Evolutionary conservation across 1,139 yeast genomes (phyloP).

Genomic region (Spathaspora jeffriesii): DNA sequence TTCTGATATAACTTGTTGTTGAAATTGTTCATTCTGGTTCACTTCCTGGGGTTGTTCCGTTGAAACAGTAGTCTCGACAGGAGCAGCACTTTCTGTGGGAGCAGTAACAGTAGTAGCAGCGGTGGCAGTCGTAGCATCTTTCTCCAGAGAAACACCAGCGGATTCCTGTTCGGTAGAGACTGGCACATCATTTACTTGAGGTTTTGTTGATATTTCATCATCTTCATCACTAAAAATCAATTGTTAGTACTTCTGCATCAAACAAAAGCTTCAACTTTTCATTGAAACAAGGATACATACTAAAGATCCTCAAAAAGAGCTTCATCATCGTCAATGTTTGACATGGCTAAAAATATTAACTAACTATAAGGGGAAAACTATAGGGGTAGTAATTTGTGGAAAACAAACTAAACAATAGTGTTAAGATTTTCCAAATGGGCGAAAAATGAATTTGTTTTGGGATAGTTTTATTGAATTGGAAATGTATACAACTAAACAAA

Average conservation of each 20-base stretch:
- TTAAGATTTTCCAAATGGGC: constrained; percentile 1
- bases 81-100: constrained; percentile 6
- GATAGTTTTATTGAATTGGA: constrained; percentile 7
- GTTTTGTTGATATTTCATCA: constrained; percentile 13
- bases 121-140: constrained; percentile 9
- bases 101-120: constrained; percentile 5
- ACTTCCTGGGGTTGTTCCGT: constrained; percentile 1
- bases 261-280: not conserved
- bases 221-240: constrained; percentile 17
- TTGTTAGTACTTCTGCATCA: constrained; percentile 3
- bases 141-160: constrained; percentile 7
- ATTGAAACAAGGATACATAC: constrained; percentile 18
- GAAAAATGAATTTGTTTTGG: constrained; percentile 1
- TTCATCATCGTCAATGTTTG: constrained; percentile 80
- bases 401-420: constrained; percentile 3
- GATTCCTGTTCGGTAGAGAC: constrained; percentile 8
- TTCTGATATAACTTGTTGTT: constrained; percentile 1
- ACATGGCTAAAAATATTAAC: constrained; percentile 33
- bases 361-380: constrained; percentile 3
- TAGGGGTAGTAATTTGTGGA: not conserved
- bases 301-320: constrained; percentile 81
- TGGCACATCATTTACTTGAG: constrained; percentile 11
- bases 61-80: constrained; percentile 8
- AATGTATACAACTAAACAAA: constrained; percentile 10
- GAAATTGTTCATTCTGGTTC: not conserved